Conservation (phyloP, 225 moss, liverwort and hornwort genomes). For the Lunularia cruciata region DNA sequence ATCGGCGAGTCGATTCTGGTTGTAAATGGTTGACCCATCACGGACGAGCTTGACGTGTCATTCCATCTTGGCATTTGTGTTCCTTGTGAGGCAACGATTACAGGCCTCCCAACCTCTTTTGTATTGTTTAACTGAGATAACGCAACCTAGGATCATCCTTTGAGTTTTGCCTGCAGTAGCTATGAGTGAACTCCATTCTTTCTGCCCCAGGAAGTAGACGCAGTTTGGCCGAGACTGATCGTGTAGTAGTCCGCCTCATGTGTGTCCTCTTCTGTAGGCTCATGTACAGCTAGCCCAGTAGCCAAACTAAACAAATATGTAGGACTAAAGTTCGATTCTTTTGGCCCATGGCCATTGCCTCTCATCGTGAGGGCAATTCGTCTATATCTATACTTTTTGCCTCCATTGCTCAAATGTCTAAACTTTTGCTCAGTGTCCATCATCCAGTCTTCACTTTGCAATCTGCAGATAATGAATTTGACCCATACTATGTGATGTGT, state of each 20-base stretch:
- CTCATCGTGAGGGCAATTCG: background rate
- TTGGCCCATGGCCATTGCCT: background rate
- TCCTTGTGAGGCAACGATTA: background rate
- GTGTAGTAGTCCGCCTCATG: background rate
- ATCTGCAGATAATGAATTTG: no score
- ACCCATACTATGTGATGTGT: no score
- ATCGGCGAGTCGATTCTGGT: background rate
- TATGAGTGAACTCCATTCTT: background rate
- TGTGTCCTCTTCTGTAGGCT: background rate
- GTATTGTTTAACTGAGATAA: background rate
- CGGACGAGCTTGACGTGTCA: background rate
- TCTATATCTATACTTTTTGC: no score
- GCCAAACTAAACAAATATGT: no score
- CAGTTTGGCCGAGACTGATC: background rate
- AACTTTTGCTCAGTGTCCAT: no score
- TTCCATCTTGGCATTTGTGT: background rate
- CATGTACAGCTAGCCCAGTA: background rate
- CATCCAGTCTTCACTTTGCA: no score
- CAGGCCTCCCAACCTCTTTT: background rate
- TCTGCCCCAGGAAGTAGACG: background rate
- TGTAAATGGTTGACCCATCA: background rate
- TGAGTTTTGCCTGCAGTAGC: background rate
- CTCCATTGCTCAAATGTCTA: no score
- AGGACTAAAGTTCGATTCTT: conserved; percentile 6
- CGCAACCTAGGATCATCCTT: background rate